phyloP scores from a whole-genome alignment of 306 rosid genomes.

The Pterocarpus santalinus region DNA sequence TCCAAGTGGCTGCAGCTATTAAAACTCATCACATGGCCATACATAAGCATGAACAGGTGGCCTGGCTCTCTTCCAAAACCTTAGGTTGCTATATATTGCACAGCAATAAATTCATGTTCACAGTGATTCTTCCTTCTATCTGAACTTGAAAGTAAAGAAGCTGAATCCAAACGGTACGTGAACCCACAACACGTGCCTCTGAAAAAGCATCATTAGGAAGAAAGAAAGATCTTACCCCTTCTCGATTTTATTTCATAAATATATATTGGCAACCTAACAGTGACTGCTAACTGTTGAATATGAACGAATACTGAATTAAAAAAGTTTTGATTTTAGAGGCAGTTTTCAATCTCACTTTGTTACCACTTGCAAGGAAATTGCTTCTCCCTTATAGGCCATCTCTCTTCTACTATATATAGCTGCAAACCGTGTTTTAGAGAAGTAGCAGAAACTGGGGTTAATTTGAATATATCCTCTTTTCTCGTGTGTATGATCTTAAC shows the following conservation, averaged over 20 bases:
- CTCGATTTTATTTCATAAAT: constrained; percentile 15
- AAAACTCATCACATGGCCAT: constrained; percentile 47
- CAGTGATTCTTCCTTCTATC: constrained; percentile 31
- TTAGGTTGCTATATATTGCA: constrained; percentile 54
- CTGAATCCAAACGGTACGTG: constrained; percentile 44
- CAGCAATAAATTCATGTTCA: constrained; percentile 46
- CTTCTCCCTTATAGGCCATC: background rate
- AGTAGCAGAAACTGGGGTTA: background rate
- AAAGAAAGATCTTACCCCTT: constrained; percentile 34
- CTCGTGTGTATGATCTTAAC: constrained; percentile 31
- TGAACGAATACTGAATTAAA: background rate
- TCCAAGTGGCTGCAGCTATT: constrained; percentile 27
- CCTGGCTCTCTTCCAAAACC: constrained; percentile 38
- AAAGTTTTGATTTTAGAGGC: constrained; percentile 34
- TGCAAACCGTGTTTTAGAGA: too few species aligned
- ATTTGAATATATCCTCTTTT: constrained; percentile 1
- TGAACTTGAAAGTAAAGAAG: constrained; percentile 41
- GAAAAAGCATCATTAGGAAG: constrained; percentile 14
- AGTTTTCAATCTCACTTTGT: constrained; percentile 10
- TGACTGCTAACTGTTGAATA: constrained; percentile 46
- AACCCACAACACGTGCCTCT: constrained; percentile 47
- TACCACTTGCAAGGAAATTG: constrained; percentile 15
- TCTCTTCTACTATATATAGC: too few species aligned
- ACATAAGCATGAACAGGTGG: constrained; percentile 35
- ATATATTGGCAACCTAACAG: constrained; percentile 28